phyloP scores from a whole-genome alignment of 148 eudicot genomes.

The Euryodendron excelsum region DNA sequence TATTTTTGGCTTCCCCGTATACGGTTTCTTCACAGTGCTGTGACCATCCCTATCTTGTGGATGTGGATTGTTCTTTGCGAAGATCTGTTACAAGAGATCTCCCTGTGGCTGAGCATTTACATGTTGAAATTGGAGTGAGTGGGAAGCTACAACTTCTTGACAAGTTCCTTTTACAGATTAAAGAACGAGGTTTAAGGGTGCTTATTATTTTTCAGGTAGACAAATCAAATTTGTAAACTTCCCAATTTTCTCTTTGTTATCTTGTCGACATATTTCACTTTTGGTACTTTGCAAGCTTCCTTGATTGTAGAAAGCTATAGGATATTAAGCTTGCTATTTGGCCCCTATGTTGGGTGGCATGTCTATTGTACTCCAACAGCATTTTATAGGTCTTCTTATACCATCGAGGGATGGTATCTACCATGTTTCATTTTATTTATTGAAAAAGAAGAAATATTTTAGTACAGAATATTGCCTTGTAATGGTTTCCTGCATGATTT shows the following conservation, averaged over 20 bases:
- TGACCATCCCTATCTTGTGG: constrained; percentile 76
- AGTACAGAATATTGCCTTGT: constrained; percentile 6
- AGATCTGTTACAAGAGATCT: constrained; percentile 27
- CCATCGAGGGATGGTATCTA: not conserved
- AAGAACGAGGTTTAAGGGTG: constrained; percentile 44
- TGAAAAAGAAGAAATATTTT: not conserved
- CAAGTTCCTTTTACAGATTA: constrained; percentile 48
- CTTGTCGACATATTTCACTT: not conserved
- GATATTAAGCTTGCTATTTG: not conserved
- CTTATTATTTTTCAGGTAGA: constrained; percentile 77
- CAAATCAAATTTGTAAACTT: not conserved
- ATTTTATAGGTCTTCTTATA: not conserved
- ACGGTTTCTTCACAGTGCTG: constrained; percentile 59
- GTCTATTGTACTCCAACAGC: not conserved
- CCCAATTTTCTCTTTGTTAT: not conserved
- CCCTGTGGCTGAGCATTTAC: constrained; percentile 29
- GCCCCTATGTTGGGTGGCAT: not conserved
- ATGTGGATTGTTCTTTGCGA: constrained; percentile 43
- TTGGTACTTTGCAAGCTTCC: not conserved
- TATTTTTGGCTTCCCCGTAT: no score
- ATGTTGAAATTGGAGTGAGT: constrained; percentile 59
- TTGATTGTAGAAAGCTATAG: not conserved
- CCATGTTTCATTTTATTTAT: not conserved
- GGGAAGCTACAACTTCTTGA: constrained; percentile 73
- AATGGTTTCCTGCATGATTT: no score